Conservation (phyloP, 139 green algal genomes). For the Gonium pectorale region DNA sequence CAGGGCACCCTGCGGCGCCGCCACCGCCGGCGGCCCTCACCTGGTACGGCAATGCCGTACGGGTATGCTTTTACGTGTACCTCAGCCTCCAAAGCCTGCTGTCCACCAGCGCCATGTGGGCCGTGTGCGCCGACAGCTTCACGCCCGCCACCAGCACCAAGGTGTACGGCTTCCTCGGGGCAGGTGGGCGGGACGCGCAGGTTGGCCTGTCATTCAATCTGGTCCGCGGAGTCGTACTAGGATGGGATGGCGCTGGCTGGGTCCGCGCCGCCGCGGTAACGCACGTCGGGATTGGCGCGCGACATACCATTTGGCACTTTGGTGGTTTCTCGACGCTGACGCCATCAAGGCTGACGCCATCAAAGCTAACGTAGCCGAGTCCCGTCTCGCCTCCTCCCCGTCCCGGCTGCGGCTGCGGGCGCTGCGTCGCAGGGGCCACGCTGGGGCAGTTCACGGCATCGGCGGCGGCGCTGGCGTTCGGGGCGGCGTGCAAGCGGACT, state of each 20-base stretch:
- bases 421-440: slow-evolving; percentile 13
- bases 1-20: background rate
- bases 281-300: no score
- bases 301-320: no score
- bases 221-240: no score
- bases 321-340: no score
- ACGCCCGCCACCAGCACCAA: slow-evolving; percentile 37
- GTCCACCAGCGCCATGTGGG: slow-evolving; percentile 39
- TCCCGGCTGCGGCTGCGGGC: no score
- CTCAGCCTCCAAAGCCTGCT: slow-evolving; percentile 40
- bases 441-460: slow-evolving; percentile 32
- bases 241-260: no score
- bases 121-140: slow-evolving; percentile 41
- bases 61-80: slow-evolving; percentile 39
- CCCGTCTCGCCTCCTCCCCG: no score
- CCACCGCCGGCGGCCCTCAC: background rate
- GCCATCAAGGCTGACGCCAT: no score
- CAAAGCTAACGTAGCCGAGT: no score
- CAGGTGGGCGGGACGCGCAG: slow-evolving; percentile 21
- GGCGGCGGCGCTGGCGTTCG: slow-evolving; percentile 1
- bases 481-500: background rate
- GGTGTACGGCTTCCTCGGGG: slow-evolving; percentile 38
- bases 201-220: no score
- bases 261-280: no score
- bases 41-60: slow-evolving; percentile 36